Base-by-base conservation (phyloP, 2,329 filamentous ascomycete genomes). In the Magnaporthiopsis poae region DNA sequence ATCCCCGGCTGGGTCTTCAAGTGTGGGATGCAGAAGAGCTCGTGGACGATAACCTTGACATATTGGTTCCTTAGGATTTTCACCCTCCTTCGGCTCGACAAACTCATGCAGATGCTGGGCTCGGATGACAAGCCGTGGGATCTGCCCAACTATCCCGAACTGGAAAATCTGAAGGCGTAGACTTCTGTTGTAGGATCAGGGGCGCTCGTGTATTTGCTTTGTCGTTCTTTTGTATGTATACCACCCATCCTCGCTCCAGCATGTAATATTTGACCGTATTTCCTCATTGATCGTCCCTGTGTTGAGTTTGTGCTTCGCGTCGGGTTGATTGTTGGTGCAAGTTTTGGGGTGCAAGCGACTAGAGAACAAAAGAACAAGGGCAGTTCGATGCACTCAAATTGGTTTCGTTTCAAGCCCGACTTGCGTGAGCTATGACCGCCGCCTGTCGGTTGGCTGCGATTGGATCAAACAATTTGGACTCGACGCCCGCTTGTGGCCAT, bases 1-100 rank as follows among this genome's bases (percentile, higher is more conserved):
- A 56, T 75, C 9, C 1, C 60, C 0, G 67, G 69, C 0, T 70
- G 72, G 62, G 7, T 39, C n/a, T 29, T 56, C 36, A 56, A 21
- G 27, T 8, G 1, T 8, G 4, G 18, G 9, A 35, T 65, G n/a
- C 56, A 36, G 59, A 36, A 36, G 18, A 18, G 46, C 7, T 29
- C 64, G 13, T 65, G 64, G 64, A 56, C 27, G 0, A 59, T 65
- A 5, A 39, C 33, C 21, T 29, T 65, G 31, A 21, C 60, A 5
- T 39, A 25, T 29, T 65, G 56, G 33, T 7, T 65, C 5, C 0
- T 29, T 8, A 11, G 15, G 13, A 8, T 61, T 2, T 9, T 65
- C 8, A 31, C 64, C 3, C 8, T 65, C 0, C 25, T 65, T 2
- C 25, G 64, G 36, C 27, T 65, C 60, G 64, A 65, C 56, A 65